Conservation (phyloP, 371 early-diverging fungal species). For the Mucor indicus region DNA sequence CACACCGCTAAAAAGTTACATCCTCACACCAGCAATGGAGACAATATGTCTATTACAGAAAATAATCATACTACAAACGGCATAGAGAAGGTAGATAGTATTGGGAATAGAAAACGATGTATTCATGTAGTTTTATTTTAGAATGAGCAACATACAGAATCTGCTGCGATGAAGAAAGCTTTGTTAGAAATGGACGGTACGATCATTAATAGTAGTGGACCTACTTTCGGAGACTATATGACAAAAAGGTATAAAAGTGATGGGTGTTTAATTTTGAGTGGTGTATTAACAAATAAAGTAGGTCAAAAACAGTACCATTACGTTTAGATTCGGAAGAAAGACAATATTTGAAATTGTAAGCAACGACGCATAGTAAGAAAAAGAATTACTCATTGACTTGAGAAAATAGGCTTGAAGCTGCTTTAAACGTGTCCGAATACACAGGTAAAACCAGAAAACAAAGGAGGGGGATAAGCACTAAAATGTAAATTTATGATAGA, state of each 20-base stretch:
- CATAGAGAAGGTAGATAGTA: too few relatives aligned
- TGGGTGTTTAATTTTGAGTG: not conserved
- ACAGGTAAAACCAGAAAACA: slow-evolving; percentile 23
- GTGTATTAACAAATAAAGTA: not conserved
- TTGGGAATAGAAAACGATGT: too few relatives aligned
- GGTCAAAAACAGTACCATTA: slow-evolving; percentile 88
- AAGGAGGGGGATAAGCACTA: not conserved
- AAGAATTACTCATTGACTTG: not conserved
- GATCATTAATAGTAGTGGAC: slow-evolving; percentile 37
- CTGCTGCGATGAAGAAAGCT: slow-evolving; percentile 21
- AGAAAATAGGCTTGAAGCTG: slow-evolving; percentile 73
- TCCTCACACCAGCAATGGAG: not conserved
- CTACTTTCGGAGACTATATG: slow-evolving; percentile 77
- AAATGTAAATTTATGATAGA: slow-evolving; percentile 59
- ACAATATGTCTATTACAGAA: not conserved
- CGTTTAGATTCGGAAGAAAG: slow-evolving; percentile 86
- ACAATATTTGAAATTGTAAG: slow-evolving; percentile 77
- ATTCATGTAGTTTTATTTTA: too few relatives aligned
- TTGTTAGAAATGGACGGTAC: slow-evolving; percentile 43
- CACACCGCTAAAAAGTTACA: slow-evolving; percentile 35
- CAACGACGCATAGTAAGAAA: not conserved
- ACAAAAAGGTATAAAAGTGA: slow-evolving; percentile 36
- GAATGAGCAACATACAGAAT: not conserved
- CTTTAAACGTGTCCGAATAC: slow-evolving; percentile 82
- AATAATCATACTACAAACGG: too few relatives aligned